phyloP scores from a whole-genome alignment of 179 eudicot genomes.

The Vitellaria paradoxa region DNA sequence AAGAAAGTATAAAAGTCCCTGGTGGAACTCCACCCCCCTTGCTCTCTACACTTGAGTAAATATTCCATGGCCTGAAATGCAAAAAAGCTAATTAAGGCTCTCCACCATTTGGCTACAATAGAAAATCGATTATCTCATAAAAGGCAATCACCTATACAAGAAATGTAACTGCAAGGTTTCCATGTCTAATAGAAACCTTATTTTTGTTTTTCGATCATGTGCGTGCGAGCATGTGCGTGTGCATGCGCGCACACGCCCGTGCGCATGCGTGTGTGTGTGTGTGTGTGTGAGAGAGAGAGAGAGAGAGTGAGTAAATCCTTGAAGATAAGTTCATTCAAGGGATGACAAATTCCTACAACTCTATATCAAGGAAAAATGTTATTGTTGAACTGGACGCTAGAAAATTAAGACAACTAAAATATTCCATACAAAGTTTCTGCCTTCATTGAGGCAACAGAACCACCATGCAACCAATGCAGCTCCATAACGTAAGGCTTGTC shows the following conservation, averaged over 20 bases:
- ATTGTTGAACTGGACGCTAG: not conserved
- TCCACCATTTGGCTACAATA: conserved; percentile 1
- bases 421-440: not conserved
- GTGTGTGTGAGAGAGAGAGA: no score
- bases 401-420: not conserved
- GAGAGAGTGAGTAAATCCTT: not conserved
- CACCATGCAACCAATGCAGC: not conserved
- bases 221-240: not conserved
- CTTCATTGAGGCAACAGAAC: not conserved
- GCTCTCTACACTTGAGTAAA: conserved; percentile 63
- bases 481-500: not conserved
- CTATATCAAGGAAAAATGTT: not conserved
- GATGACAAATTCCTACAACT: not conserved
- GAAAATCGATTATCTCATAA: not conserved
- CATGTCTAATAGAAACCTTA: not conserved
- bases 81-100: not conserved
- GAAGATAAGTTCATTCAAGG: not conserved
- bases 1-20: conserved; percentile 58
- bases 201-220: not conserved
- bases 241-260: no score
- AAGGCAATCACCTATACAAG: not conserved
- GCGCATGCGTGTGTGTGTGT: not conserved
- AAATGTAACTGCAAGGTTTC: not conserved
- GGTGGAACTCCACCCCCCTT: conserved; percentile 65
- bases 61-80: conserved; percentile 80